phyloP scores from a whole-genome alignment of 2,329 filamentous ascomycete genomes.

The Orbilia blumenaviensis region DNA sequence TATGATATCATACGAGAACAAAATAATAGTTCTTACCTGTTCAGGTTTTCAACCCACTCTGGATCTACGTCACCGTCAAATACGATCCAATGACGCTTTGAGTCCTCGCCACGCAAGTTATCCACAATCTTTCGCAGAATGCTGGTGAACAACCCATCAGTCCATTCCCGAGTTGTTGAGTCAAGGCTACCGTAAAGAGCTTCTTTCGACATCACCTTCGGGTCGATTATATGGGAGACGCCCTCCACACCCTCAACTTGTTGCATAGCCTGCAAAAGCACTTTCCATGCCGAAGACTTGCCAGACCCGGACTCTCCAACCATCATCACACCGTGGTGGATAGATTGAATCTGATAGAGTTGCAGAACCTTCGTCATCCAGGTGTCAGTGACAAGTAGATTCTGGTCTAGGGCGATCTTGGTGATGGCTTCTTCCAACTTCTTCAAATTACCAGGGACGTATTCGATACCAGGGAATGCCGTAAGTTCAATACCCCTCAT shows the following conservation, averaged over 20 bases:
- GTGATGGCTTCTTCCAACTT: slow-evolving; percentile 82
- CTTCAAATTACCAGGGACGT: slow-evolving; percentile 86
- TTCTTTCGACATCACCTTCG: slow-evolving; percentile 99
- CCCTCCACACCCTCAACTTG: slow-evolving; percentile 91
- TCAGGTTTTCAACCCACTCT: slow-evolving; percentile 99
- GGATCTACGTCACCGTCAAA: slow-evolving; percentile 99
- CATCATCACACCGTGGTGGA: slow-evolving; percentile 99
- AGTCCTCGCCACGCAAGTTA: slow-evolving; percentile 95
- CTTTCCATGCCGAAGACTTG: slow-evolving; percentile 94
- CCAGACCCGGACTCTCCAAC: slow-evolving; percentile 97
- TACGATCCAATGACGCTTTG: slow-evolving; percentile 98
- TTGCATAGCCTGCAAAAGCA: slow-evolving; percentile 88
- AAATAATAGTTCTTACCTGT: slow-evolving; percentile 67
- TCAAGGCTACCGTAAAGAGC: slow-evolving; percentile 94
- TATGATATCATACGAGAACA: not conserved
- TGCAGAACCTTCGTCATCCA: slow-evolving; percentile 99
- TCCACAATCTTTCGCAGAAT: slow-evolving; percentile 98
- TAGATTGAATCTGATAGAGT: slow-evolving; percentile 95
- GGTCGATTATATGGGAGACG: slow-evolving; percentile 96
- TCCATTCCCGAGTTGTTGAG: slow-evolving; percentile 97
- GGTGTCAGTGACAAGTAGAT: slow-evolving; percentile 87
- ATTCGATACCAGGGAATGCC: slow-evolving; percentile 91
- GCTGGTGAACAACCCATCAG: slow-evolving; percentile 96
- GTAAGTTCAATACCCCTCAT: slow-evolving; percentile 83
- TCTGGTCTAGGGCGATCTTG: slow-evolving; percentile 81